These are phyloP conservation scores for Aspergillus chevalieri DNA, from an alignment of 2,329 filamentous ascomycete genomes.

Conservation along the genomic window DNA sequence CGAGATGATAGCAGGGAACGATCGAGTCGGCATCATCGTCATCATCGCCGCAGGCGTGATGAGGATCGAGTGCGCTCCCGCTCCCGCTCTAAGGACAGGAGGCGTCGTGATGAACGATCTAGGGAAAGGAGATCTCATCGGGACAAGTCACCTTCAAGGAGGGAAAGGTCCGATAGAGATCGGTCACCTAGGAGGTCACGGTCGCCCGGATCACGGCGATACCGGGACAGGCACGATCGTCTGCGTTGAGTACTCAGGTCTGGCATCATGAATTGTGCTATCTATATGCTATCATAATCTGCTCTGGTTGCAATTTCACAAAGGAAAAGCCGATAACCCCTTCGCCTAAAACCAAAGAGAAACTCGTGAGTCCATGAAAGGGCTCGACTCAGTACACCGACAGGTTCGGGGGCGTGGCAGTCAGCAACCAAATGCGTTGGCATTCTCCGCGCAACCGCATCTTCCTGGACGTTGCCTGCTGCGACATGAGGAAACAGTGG, in stretches of 20 bases:
- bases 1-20: constrained; percentile 33
- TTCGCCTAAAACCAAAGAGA: neutral
- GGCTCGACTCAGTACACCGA: neutral
- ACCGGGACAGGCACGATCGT: constrained; percentile 27
- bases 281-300: constrained; percentile 1
- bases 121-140: constrained; percentile 18
- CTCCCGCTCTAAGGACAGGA: constrained; percentile 27
- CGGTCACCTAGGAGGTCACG: constrained; percentile 22
- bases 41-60: constrained; percentile 38
- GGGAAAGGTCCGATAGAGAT: constrained; percentile 23
- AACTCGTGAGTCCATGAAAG: neutral
- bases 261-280: constrained; percentile 1
- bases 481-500: neutral
- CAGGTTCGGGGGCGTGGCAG: neutral
- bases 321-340: neutral
- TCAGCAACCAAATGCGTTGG: neutral
- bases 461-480: neutral
- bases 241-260: constrained; percentile 18
- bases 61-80: constrained; percentile 14
- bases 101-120: constrained; percentile 21
- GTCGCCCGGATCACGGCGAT: constrained; percentile 21
- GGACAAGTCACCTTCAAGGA: constrained; percentile 20
- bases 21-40: constrained; percentile 37
- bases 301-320: neutral
- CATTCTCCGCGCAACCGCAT: neutral